phyloP scores from a whole-genome alignment of 2,329 filamentous ascomycete genomes.

The Ascochyta fabae region DNA sequence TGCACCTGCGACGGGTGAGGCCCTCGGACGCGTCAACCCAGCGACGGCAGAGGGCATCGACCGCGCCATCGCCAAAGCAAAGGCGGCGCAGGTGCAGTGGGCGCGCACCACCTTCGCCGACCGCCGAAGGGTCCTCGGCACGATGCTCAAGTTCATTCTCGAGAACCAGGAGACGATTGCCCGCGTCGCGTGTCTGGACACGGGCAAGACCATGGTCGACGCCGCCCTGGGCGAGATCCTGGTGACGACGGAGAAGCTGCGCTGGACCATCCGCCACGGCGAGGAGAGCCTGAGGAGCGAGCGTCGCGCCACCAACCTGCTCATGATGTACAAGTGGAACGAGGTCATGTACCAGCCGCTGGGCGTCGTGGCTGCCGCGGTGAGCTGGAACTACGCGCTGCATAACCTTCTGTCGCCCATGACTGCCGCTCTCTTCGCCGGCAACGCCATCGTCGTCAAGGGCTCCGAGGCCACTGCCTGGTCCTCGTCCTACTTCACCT shows the following conservation, averaged over 20 bases:
- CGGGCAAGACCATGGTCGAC: slow-evolving; percentile 95
- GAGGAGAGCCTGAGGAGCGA: slow-evolving; percentile 78
- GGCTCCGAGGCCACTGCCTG: slow-evolving; percentile 95
- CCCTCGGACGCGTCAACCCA: slow-evolving; percentile 80
- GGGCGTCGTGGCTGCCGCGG: slow-evolving; percentile 88
- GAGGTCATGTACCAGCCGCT: slow-evolving; percentile 89
- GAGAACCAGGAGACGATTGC: slow-evolving; percentile 90
- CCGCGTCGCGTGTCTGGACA: slow-evolving; percentile 84
- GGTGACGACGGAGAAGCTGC: slow-evolving; percentile 90
- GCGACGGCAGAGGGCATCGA: slow-evolving; percentile 80
- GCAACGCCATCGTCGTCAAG: slow-evolving; percentile 92
- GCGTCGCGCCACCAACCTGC: slow-evolving; percentile 80
- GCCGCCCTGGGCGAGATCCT: slow-evolving; percentile 93
- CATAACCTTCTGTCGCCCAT: slow-evolving; percentile 93
- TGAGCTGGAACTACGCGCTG: slow-evolving; percentile 95
- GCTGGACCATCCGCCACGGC: slow-evolving; percentile 92
- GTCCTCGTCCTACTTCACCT: slow-evolving; percentile 83
- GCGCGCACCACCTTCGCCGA: slow-evolving; percentile 76
- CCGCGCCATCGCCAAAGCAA: slow-evolving; percentile 74
- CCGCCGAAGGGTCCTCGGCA: slow-evolving; percentile 78
- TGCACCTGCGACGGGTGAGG: slow-evolving; percentile 84
- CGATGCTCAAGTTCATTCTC: slow-evolving; percentile 81
- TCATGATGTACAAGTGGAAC: slow-evolving; percentile 96
- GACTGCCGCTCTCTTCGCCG: slow-evolving; percentile 88
- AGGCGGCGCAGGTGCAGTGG: slow-evolving; percentile 79